These are phyloP conservation scores for Rhytidiadelphus loreus DNA, from an alignment of 225 moss, liverwort and hornwort species.

Conservation along the genomic window DNA sequence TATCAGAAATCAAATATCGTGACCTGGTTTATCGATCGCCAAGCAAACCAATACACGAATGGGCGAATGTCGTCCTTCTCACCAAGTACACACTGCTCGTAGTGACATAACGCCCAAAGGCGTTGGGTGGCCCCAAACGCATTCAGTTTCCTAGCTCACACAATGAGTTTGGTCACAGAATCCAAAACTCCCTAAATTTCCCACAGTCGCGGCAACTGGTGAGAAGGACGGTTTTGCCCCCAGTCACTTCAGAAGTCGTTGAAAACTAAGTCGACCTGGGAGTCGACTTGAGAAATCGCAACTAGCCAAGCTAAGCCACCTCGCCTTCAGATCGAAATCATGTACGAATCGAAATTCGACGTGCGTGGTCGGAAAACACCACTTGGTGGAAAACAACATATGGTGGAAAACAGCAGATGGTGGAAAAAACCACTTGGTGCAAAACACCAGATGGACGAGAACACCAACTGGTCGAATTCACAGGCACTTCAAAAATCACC, in stretches of 20 bases:
- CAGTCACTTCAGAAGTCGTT: neutral
- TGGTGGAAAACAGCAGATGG: no score
- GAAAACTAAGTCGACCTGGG: neutral
- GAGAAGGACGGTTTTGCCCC: neutral
- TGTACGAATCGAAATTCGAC: neutral
- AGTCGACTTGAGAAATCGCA: neutral
- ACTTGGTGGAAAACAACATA: no score
- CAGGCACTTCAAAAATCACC: neutral
- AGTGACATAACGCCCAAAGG: neutral
- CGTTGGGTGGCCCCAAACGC: neutral
- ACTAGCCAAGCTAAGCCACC: neutral
- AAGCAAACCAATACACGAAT: neutral
- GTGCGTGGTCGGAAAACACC: neutral
- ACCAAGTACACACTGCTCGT: neutral
- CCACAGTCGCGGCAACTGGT: neutral
- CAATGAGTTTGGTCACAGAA: neutral
- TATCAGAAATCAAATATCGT: neutral
- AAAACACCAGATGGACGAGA: accelerated
- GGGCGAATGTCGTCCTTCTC: neutral
- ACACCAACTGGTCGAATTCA: neutral
- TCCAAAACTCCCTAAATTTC: neutral
- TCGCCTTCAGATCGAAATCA: no score
- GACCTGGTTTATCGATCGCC: neutral
- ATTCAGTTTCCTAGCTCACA: neutral
- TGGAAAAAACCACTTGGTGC: no score